Evolutionary conservation across 2,329 filamentous ascomycete genomes (phyloP), one percentile per base, ranked within the genome.

Genomic region (Ophiocordyceps australis): DNA sequence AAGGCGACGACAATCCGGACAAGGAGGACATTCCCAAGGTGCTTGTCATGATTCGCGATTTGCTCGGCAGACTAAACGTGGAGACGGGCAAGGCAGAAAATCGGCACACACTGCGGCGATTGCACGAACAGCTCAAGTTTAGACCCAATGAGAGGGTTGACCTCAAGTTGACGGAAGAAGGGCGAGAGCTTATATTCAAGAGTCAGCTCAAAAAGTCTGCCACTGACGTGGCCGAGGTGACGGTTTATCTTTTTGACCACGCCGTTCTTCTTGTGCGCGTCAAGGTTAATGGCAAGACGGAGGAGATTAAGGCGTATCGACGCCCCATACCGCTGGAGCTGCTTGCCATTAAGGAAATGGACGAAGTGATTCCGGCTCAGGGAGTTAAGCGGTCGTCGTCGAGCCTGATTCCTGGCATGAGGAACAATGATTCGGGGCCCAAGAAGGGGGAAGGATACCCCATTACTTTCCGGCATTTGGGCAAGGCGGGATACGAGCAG

Each of bases 41-140:
- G 7, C 70, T 95, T 38, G 68, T 62, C 16, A 66, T 82, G 48
- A 94, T 98, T 52, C 75, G 81, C 40, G 80, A 86, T 37, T 76
- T 93, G 38, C 57, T 98, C 25, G 77, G 71, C 26, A 69, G 80
- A 35, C 89, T 98, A 44, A 98, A 98, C 43, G 68, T 80, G 10
- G 89, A 95, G 49, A 93, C 83, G 37, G 89, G 89, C 39, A 94
- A 92, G 55, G 83, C 89, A 1, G 89, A 98, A 52, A 98, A 98
- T 46, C 77, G 89, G 27, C 95, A 93, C 62, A 95, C 95, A 46
- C 57, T 98, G 30, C 77, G 86, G 49, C 79, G 83, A 38, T 65
- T 98, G 17, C 89, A 94, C 45, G 74, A 89, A 38, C 80, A 92
- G 39, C 68, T 98, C 35, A 82, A 86, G 34, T 98, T 92, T 62